Base-by-base conservation (phyloP, 805 yeast genomes). In the Yamadazyma tumulicola region DNA sequence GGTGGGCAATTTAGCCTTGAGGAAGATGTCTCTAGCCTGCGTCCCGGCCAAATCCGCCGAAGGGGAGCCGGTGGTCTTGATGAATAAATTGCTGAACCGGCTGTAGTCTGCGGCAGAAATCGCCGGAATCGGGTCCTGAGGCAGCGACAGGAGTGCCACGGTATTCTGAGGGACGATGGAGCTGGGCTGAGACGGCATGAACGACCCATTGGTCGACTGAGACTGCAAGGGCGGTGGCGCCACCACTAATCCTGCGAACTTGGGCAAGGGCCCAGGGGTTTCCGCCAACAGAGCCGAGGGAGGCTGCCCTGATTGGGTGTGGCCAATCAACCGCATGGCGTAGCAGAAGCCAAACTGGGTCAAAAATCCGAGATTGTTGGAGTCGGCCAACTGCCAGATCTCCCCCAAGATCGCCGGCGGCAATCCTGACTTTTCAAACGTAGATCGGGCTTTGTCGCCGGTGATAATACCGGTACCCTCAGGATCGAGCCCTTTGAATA, bases 311-410 rank as follows among this genome's bases (percentile, higher is more conserved):
- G 69, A 57, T 64, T 93, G 97, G 29, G 85, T 80, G 54, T 86
- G 85, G 18, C 94, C 95, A 50, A 93, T 85, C 46, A 87, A 67
- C 55, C 99, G 76, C 77, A 93, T 73, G 14, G 97, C 96, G 34
- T 79, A 74, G 42, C 84, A 76, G 59, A 93, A 93, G 17, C 89
- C 91, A 37, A 74, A 69, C 52, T 81, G 85, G 47, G 81, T 82
- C 43, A 93, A 68, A 51, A 81, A 84, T 0, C 99, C 99, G 43
- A 79, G 72, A 62, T 87, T 87, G 39, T 78, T 80, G n/a, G 76
- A 74, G 61, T 93, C 99, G n/a, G 96, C 88, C 22, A 84, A 56
- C 57, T 85, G 89, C 98, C 98, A 93, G 43, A 93, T 81, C 59
- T 88, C 93, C 7, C 96, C 95, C 22, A 93, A 68, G 19, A 75